phyloP scores from a whole-genome alignment of 177 flowering plant genomes.

The Vitis hybrid region DNA sequence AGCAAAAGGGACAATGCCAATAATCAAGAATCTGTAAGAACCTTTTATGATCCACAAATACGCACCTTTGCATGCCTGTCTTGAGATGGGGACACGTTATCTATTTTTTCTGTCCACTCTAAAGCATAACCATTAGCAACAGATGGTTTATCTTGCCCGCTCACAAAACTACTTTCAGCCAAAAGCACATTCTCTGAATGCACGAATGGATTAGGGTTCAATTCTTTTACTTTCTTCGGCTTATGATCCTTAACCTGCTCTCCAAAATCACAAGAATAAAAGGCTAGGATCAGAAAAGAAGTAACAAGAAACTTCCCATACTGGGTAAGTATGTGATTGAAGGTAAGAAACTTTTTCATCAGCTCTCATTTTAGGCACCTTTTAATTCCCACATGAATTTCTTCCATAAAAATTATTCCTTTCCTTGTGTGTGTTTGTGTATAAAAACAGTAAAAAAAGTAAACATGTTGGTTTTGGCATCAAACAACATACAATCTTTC shows the following conservation, averaged over 20 bases:
- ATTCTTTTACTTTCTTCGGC: constrained; percentile 58
- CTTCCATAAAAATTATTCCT: no score
- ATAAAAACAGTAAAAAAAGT: no score
- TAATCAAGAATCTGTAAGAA: background rate
- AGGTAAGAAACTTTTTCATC: no score
- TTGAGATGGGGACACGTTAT: constrained; percentile 16
- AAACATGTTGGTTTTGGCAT: no score
- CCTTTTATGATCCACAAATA: background rate
- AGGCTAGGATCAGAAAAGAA: background rate
- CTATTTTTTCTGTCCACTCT: constrained; percentile 47
- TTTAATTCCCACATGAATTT: no score
- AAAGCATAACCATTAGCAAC: constrained; percentile 41
- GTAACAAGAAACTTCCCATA: background rate
- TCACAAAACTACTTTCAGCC: constrained; percentile 54
- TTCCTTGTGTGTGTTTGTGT: no score
- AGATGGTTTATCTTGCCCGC: constrained; percentile 32
- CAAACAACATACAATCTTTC: no score
- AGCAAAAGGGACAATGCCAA: background rate
- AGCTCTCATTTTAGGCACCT: no score
- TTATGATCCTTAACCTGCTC: constrained; percentile 62
- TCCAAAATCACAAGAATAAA: constrained; percentile 17
- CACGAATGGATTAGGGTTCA: constrained; percentile 38
- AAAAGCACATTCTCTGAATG: constrained; percentile 64
- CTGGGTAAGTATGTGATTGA: no score
- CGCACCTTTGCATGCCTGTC: constrained; percentile 37